phyloP scores from a whole-genome alignment of 2,329 filamentous ascomycete species.

The Penicillium concentricum region DNA sequence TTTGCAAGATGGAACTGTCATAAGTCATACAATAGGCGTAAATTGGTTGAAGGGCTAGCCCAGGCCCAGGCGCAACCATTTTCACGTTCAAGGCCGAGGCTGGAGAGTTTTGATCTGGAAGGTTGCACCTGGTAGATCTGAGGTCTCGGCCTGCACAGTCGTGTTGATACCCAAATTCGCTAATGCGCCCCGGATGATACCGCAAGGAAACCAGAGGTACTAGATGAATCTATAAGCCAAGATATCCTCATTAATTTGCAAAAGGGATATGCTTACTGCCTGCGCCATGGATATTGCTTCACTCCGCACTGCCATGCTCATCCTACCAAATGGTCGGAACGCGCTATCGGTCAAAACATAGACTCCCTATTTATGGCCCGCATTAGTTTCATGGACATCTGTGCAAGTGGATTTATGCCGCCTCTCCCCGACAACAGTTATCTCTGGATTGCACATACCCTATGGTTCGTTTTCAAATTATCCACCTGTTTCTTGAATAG shows the following conservation, averaged over 20 bases:
- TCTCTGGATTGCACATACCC: constrained; percentile 52
- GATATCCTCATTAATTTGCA: background rate
- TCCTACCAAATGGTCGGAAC: constrained; percentile 83
- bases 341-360: constrained; percentile 93
- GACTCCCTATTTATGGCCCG: constrained; percentile 62
- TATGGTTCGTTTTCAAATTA: constrained; percentile 96
- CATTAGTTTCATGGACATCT: background rate
- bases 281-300: constrained; percentile 74
- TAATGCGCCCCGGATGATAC: constrained; percentile 85
- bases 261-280: constrained; percentile 57
- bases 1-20: background rate
- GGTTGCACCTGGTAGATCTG: constrained; percentile 79
- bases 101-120: constrained; percentile 92
- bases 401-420: background rate
- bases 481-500: constrained; percentile 97
- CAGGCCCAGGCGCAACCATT: constrained; percentile 7
- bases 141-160: constrained; percentile 86
- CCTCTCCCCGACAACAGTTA: background rate
- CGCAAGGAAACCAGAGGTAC: constrained; percentile 95
- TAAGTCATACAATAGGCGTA: background rate
- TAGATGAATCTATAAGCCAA: constrained; percentile 37
- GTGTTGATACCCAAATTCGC: constrained; percentile 89
- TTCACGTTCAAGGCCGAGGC: constrained; percentile 57
- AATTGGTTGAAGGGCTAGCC: background rate
- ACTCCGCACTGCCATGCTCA: constrained; percentile 78